phyloP scores from a whole-genome alignment of 2,329 filamentous ascomycete genomes.

The Alternaria solani region DNA sequence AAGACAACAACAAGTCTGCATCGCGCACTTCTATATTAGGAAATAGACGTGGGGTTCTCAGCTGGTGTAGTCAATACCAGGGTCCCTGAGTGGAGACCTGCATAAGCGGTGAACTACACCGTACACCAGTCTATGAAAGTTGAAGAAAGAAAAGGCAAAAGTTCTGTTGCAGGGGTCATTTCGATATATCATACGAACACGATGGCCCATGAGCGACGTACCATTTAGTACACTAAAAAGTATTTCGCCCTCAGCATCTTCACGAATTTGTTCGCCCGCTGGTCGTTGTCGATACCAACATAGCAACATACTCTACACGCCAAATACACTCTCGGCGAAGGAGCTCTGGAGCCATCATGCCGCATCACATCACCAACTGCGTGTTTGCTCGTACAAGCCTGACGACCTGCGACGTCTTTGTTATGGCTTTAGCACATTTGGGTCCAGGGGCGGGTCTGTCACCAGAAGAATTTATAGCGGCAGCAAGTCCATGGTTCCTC shows the following conservation, averaged over 20 bases:
- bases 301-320: background rate
- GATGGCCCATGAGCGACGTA: background rate
- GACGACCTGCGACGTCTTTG: conserved; percentile 46
- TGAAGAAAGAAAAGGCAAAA: background rate
- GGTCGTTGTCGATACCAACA: background rate
- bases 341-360: conserved; percentile 25
- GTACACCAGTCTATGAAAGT: conserved; percentile 5
- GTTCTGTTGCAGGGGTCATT: background rate
- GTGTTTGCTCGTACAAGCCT: conserved; percentile 44
- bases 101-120: conserved; percentile 30
- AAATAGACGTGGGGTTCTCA: conserved; percentile 2
- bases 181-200: background rate
- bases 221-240: background rate
- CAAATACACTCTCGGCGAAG: background rate
- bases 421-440: conserved; percentile 40
- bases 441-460: conserved; percentile 28
- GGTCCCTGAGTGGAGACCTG: background rate
- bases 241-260: background rate
- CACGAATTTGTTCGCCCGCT: background rate
- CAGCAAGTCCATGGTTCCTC: conserved; percentile 44
- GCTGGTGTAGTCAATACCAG: conserved; percentile 5
- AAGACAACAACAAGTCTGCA: conserved; percentile 9
- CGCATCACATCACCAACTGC: conserved; percentile 36
- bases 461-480: conserved; percentile 41
- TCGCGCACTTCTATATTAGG: conserved; percentile 14